Percentiles rank a stretch among this genome's conserved stretches.
These are phyloP conservation scores for Ophiostoma triangulosporum DNA, from an alignment of 2,329 filamentous ascomycete species.

Conservation along the genomic window DNA sequence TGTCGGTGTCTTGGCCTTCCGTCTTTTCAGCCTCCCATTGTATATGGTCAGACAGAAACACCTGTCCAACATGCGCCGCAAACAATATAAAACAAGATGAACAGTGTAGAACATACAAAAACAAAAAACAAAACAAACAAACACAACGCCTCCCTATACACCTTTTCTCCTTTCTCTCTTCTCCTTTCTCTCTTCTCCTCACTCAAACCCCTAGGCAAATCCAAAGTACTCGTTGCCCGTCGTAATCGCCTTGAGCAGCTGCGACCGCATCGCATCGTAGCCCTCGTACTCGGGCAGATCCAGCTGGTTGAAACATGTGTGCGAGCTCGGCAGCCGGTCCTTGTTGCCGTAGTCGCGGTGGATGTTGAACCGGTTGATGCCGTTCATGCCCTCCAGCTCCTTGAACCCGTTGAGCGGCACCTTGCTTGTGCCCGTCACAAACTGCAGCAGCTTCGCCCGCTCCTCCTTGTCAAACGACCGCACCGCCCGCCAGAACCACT, in stretches of 20 bases:
- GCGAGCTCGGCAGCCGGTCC: constrained; percentile 85
- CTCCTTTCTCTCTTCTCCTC: not conserved
- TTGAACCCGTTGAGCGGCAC: constrained; percentile 98
- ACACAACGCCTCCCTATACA: not conserved
- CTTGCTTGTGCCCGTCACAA: constrained; percentile 96
- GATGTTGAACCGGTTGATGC: constrained; percentile 95
- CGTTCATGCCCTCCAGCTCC: constrained; percentile 98
- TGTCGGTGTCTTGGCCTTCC: not conserved
- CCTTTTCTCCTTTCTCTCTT: not conserved
- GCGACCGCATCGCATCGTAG: constrained; percentile 78
- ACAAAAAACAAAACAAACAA: not conserved
- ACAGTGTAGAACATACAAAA: not conserved
- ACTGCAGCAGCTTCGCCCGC: constrained; percentile 89
- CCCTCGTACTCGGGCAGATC: constrained; percentile 97
- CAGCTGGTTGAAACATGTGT: constrained; percentile 99
- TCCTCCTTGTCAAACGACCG: constrained; percentile 98
- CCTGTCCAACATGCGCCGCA: not conserved
- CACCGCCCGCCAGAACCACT: constrained; percentile 99
- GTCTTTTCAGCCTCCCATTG: not conserved
- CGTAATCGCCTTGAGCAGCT: constrained; percentile 92
- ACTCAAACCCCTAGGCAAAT: constrained; percentile 53
- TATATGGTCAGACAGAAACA: not conserved
- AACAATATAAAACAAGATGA: not conserved
- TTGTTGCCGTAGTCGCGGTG: constrained; percentile 96
- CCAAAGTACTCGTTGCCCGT: constrained; percentile 95